Base-by-base conservation (phyloP, 495 filamentous ascomycete genomes). In the Melanomma pulvis-pyrius region DNA sequence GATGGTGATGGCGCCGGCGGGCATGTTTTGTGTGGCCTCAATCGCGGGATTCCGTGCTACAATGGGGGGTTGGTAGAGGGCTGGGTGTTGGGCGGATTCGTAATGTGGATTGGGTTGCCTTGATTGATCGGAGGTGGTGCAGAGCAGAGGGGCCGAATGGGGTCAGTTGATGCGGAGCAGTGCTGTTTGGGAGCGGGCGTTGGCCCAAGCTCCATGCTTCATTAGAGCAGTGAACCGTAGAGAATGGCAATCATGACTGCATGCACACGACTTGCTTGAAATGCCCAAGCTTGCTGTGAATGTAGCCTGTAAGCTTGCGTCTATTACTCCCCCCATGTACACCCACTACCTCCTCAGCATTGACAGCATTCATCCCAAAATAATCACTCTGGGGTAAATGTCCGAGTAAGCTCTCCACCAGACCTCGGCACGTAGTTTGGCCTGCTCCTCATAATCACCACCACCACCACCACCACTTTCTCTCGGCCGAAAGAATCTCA, bases 1-100 rank as follows among this genome's bases (percentile, higher is more conserved):
- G 74, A 89, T 77, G 46, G 90, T 85, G 74, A 96, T 80, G 71
- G 83, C 85, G 59, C 80, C 81, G 63, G 85, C 82, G 59, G 88
- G 81, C 91, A 96, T 94, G 68, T 65, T 80, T 9, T n/a, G 1
- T 15, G 26, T 21, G 24, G 25, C 29, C 28, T 36, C 41, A 24
- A 54, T 53, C 25, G 68, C 36, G 46, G 53, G 55, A 32, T 24
- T 21, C 50, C 28, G 25, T 7, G 26, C 25, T 12, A 28, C n/a
- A 44, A 50, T 61, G 22, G 54, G 24, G 17, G 32, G 15, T 57
- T 30, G 21, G 30, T 32, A 13, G 34, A 24, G 36, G 34, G 48
- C 25, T 47, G 28, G 30, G 36, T 49, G 25, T 36, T 8, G 54
- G 49, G 44, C 17, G 32, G 53, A 3, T 49, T 59, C 2, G 39